Evolutionary conservation across 1,139 yeast genomes (phyloP), one percentile per base, ranked within the genome.

Genomic region (Yamadazyma spencermartinsiae): DNA sequence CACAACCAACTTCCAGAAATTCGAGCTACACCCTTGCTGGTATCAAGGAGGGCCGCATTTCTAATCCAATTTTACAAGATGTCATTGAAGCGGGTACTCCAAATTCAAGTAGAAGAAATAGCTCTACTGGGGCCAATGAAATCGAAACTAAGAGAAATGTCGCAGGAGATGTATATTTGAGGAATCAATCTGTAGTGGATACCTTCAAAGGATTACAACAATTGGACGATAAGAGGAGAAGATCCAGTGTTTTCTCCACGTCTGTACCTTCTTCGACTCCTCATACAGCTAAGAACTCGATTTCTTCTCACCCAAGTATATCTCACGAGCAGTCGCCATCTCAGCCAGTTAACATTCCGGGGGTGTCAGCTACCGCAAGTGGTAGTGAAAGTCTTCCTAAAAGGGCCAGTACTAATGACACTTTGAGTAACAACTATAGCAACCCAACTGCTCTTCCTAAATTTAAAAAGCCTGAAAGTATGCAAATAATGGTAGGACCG

Each of bases 141-240:
- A 63, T 72, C 31, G 80, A 74, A 49, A 74, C 80, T 0, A 72
- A 67, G 45, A 52, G 80, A 25, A 72, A 74, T 41, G 80, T 75
- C 5, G 78, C 73, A n/a, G 81, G 81, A 13, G 81, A 76, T 47
- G 58, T 76, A 29, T 76, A 76, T 51, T 52, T 76, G 44, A 66
- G 62, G 37, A 73, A 69, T 41, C 76, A 72, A 32, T 67, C 79
- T 1, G 70, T 69, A 0, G 67, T 74, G n/a, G 78, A 72, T 36
- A 65, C 80, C 0, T 65, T 76, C 46, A 73, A 68, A 46, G 78
- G 68, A 11, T 71, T 76, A 11, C 74, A 72, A 48, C 65, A 72
- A 46, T 58, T 68, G 48, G 76, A 73, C 49, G 76, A 71, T 40
- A 65, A 62, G 41, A 61, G 74, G 42, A 56, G 76, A 20, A 56